Base-by-base conservation (phyloP, 768 basidiomycete species). In the Tricholoma furcatifolium region DNA sequence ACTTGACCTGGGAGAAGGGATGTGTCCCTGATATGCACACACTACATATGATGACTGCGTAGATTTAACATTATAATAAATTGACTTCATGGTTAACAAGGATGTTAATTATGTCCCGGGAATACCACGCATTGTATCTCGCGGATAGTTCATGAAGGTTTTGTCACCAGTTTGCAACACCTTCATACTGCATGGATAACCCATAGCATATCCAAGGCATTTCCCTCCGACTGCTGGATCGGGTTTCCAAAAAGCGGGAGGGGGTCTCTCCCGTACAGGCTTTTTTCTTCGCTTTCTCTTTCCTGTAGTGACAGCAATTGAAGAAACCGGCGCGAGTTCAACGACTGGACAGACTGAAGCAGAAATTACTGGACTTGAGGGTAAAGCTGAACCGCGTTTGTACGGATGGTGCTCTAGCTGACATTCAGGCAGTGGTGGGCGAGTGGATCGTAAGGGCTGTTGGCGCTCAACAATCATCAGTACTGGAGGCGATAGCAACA, bases 21-120 rank as follows among this genome's bases (percentile, higher is more conserved):
- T 83, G 84, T 59, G 69, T 89, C 32, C 89, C 89, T 0, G 85
- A 90, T 63, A 80, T 90, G 67, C 77, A 82, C 62, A 88, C 88
- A 0, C 65, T 87, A 34, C 65, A 52, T 44, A 54, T 62, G 60
- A 65, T 65, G 54, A 47, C 40, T 36, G 40, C 40, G 43, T 55
- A 47, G 30, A 24, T 6, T 23, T 7, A 5, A 24, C 20, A 50
- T n/a, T 17, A 39, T 12, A 31, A 18, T 24, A 8, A 56, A 31
- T 27, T 30, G 47, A 20, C 18, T 48, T 27, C 27, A 21, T 38
- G 27, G 27, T 15, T 38, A 14, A 12, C 23, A 35, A 17, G 38
- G 18, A 4, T 31, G 14, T 49, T 24, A 38, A 11, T 24, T 39
- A 18, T 27, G 23, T 38, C 9, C 18, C 23, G 14, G 20, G 24